Evolutionary conservation across 23 red algal genomes (phyloP), one percentile per base, ranked within the genome.

Genomic region (Cyanidiococcus yangmingshanensis): DNA sequence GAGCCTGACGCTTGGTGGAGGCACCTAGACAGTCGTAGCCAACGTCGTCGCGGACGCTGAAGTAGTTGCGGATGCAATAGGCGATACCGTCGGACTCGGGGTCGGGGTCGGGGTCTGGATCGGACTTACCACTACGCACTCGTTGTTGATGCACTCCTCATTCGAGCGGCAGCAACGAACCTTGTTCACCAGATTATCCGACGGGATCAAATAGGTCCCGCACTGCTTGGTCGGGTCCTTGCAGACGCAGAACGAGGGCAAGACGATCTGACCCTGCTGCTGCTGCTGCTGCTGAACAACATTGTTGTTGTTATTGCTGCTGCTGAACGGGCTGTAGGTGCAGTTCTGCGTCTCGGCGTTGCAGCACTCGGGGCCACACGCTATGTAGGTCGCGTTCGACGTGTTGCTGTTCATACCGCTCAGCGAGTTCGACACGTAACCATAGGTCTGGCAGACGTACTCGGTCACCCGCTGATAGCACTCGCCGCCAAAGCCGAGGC

Each of bases 351-450:
- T 57, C 16, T 15, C 50, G 50, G 50, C n/a, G 50, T 57, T 57
- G 50, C 50, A 57, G 50, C 50, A 57, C 50, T 57, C 50, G 50
- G 50, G 50, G n/a, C 50, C 50, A n/a, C 50, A 57, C 50, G 50
- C 16, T n/a, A 57, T n/a, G n/a, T 57, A 57, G 16, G 50, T 57
- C 16, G 50, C n/a, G n/a, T 15, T 16, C n/a, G n/a, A n/a, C n/a
- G n/a, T n/a, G 50, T 57, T 57, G 50, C 50, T 57, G 16, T 15
- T 57, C n/a, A 15, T n/a, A 15, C 16, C 15, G n/a, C 50, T 57
- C 16, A n/a, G 15, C 16, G 16, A 16, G 50, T 57, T n/a, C 16
- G 50, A 16, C 16, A n/a, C 50, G 16, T 15, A 16, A 15, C 50
- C 50, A 15, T 15, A 15, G 16, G 50, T 16, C 50, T 57, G 50